These are phyloP conservation scores for Sinapis alba DNA, from an alignment of 441 rosid genomes.

Conservation along the genomic window DNA sequence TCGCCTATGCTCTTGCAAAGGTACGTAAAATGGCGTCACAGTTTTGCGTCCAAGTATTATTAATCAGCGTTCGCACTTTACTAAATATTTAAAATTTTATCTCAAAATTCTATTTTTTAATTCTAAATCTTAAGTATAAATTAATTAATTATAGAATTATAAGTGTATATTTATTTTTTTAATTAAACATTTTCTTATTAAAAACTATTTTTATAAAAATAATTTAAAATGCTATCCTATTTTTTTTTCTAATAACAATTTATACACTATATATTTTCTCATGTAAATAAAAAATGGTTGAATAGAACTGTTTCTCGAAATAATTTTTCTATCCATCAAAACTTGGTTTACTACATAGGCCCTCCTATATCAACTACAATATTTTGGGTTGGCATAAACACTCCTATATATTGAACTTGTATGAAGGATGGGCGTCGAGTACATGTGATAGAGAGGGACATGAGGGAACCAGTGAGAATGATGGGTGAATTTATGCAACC, in stretches of 20 bases:
- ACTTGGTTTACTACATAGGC: background rate
- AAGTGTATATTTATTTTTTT: too few species aligned
- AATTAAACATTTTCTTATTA: background rate
- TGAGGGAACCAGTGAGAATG: slow-evolving; percentile 11
- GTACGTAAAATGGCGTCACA: slow-evolving; percentile 26
- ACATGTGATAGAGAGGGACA: slow-evolving; percentile 16
- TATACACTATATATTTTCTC: background rate
- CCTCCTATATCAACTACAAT: background rate
- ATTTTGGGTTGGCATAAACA: background rate
- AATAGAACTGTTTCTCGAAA: background rate
- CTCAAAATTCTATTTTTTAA: too few species aligned
- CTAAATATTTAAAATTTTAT: too few species aligned
- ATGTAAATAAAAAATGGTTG: background rate
- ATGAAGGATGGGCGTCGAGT: slow-evolving; percentile 12
- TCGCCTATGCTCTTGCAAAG: slow-evolving; percentile 77
- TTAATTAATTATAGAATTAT: too few species aligned
- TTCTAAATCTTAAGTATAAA: too few species aligned
- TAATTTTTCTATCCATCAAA: background rate
- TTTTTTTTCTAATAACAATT: too few species aligned
- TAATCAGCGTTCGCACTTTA: background rate
- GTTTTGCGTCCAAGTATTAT: background rate
- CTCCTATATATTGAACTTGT: background rate
- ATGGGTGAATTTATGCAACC: slow-evolving; percentile 16
- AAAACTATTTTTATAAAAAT: too few species aligned
- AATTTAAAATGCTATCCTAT: too few species aligned